phyloP scores from a whole-genome alignment of 805 yeast species.

The Tetrapisispora nanseiensis region DNA sequence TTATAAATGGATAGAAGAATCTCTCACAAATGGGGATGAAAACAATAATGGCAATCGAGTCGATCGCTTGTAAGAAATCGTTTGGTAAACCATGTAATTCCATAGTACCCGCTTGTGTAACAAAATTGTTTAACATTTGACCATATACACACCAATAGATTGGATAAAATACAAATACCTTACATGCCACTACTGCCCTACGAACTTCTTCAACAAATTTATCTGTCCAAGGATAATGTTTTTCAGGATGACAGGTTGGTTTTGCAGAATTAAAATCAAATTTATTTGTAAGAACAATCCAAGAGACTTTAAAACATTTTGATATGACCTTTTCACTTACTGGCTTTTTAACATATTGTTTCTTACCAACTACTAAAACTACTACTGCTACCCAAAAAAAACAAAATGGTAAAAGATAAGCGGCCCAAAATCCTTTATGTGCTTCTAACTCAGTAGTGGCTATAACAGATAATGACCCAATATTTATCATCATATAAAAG shows the following conservation, averaged over 20 bases:
- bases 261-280: conserved; percentile 45
- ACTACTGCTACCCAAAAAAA: conserved; percentile 53
- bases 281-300: conserved; percentile 37
- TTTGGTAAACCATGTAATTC: conserved; percentile 70
- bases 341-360: conserved; percentile 46
- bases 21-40: conserved; percentile 65
- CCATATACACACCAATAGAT: conserved; percentile 67
- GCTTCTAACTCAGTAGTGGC: conserved; percentile 68
- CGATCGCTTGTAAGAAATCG: conserved; percentile 66
- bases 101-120: conserved; percentile 67
- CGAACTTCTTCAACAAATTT: conserved; percentile 63
- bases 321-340: conserved; percentile 53
- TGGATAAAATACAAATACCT: conserved; percentile 61
- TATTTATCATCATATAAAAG: conserved; percentile 66
- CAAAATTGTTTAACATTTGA: conserved; percentile 64
- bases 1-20: conserved; percentile 44
- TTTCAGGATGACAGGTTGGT: conserved; percentile 43
- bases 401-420: conserved; percentile 60
- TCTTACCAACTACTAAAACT: conserved; percentile 44
- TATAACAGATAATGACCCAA: conserved; percentile 68
- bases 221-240: conserved; percentile 50
- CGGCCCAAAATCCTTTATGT: conserved; percentile 62
- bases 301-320: conserved; percentile 38
- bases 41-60: conserved; percentile 64
- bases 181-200: conserved; percentile 59